phyloP scores from a whole-genome alignment of 179 eudicot genomes.

The Patellifolia procumbens region DNA sequence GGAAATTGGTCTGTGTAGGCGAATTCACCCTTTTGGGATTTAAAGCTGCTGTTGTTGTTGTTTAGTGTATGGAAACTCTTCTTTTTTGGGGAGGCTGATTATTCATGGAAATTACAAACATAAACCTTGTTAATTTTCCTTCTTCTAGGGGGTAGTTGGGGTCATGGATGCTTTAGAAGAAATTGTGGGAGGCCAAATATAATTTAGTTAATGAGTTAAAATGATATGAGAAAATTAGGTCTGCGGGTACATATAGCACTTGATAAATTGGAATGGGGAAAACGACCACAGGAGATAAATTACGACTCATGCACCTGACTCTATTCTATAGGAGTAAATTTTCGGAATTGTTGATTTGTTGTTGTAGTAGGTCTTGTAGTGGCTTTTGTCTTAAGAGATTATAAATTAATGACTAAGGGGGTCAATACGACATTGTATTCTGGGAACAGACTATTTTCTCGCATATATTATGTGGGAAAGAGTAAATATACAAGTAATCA shows the following conservation, averaged over 20 bases:
- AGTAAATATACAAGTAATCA: not conserved
- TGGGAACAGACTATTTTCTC: not conserved
- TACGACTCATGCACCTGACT: too few species aligned
- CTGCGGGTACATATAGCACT: too few species aligned
- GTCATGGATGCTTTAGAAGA: too few species aligned
- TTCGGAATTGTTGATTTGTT: too few species aligned
- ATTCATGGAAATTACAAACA: not conserved
- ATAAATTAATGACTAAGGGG: not conserved
- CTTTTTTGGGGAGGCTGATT: not conserved
- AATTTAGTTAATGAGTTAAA: too few species aligned
- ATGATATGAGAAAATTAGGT: too few species aligned
- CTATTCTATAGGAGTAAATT: too few species aligned
- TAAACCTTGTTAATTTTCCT: conserved; percentile 7
- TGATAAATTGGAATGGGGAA: too few species aligned
- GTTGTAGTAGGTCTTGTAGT: not conserved
- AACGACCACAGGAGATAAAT: too few species aligned
- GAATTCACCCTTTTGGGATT: not conserved
- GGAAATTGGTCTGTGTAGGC: not conserved
- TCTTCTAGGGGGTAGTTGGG: not conserved
- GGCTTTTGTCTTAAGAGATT: not conserved
- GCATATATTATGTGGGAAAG: too few species aligned
- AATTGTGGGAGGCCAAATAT: too few species aligned
- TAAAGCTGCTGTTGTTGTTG: not conserved
- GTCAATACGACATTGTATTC: not conserved
- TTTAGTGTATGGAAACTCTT: not conserved